Base-by-base conservation (phyloP, 2,329 filamentous ascomycete species). In the Sordariomycetes sp. region DNA sequence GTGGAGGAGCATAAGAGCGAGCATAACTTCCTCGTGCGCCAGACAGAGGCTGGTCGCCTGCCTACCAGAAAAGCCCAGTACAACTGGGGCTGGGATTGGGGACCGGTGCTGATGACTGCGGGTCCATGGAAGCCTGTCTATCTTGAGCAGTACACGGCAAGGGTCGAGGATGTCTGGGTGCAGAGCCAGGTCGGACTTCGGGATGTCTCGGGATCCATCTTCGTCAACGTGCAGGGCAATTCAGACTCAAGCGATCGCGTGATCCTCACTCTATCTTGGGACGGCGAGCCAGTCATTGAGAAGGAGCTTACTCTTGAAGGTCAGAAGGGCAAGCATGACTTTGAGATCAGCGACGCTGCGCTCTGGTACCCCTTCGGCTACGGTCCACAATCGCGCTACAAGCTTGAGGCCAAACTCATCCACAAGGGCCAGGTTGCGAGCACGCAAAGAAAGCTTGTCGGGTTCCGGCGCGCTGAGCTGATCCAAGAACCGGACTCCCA, bases 281-380 rank as follows among this genome's bases (percentile, higher is more conserved):
- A 46, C 8, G 38, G 35, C 17, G 33, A 36, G 7, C 4, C 33
- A 4, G 36, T 46, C 10, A 33, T 50, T 6, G 36, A 48, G 23
- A 33, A 42, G 10, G 16, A 14, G 12, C 14, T 11, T 12, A 8
- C 30, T 4, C 28, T 86, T 32, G 68, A 81, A 36, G 56, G 63
- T n/a, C 82, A 86, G 50, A 84, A 84, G 51, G 69, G 79, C 14
- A 21, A 18, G 5, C 18, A 30, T 15, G 34, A 35, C 16, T 40
- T 48, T 30, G 33, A 23, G 16, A 28, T 49, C 4, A 20, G 29
- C 7, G 19, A 72, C 10, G 78, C 80, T 1, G 62, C 74, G 39
- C 57, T 86, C 15, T 86, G 82, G 82, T 86, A 77, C 46, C 82
- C 82, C 2, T 64, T 77, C 38, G 72, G 78, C 7, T 86, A 86